Conservation (phyloP, 768 basidiomycete species). For the Brasilioporus rufonigricans region DNA sequence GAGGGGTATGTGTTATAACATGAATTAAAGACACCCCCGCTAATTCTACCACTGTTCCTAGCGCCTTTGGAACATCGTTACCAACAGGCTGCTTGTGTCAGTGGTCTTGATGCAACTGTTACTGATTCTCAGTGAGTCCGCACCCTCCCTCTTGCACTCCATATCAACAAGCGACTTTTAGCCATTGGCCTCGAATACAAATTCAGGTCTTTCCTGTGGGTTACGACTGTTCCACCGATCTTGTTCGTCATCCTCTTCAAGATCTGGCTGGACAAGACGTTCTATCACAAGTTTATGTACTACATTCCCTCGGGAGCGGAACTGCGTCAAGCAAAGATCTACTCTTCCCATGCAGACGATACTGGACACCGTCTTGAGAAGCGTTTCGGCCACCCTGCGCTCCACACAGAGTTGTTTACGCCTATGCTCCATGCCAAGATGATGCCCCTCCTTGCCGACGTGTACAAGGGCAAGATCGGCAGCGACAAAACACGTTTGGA, state of each 20-base stretch:
- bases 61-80: constrained; percentile 92
- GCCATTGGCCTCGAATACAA: constrained; percentile 83
- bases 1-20: constrained; percentile 62
- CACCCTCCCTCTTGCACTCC: background rate
- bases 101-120: constrained; percentile 84
- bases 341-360: constrained; percentile 75
- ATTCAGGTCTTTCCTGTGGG: constrained; percentile 74
- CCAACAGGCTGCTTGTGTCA: constrained; percentile 81
- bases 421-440: constrained; percentile 86
- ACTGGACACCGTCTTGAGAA: constrained; percentile 75
- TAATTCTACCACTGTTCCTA: constrained; percentile 27
- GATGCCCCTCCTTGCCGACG: constrained; percentile 73
- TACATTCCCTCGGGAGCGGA: constrained; percentile 84
- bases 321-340: constrained; percentile 66
- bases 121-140: constrained; percentile 77
- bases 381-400: constrained; percentile 93
- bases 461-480: constrained; percentile 72
- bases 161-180: constrained; percentile 27
- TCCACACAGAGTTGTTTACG: constrained; percentile 83
- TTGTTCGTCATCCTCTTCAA: constrained; percentile 82
- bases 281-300: constrained; percentile 69
- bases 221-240: constrained; percentile 83
- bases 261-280: constrained; percentile 69
- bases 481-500: constrained; percentile 62
- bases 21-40: background rate